Percentiles rank a stretch among this genome's conserved stretches.
These are phyloP conservation scores for Pseudogymnoascus sp. DNA, from an alignment of 2,329 filamentous ascomycete species.

Conservation along the genomic window DNA sequence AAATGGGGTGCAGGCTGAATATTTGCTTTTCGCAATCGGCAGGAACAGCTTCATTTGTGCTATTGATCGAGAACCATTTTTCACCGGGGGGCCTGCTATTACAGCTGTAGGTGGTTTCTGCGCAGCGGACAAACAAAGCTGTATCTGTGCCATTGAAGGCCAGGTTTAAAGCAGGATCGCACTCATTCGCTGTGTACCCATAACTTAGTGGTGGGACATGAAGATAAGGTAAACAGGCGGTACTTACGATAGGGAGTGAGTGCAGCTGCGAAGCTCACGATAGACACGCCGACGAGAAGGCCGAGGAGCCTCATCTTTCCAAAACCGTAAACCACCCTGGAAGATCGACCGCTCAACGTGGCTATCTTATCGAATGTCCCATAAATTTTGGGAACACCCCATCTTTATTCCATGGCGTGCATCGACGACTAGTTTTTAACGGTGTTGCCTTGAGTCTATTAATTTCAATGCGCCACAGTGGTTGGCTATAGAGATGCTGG, in stretches of 20 bases:
- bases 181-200: neutral
- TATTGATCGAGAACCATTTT: too few relatives aligned
- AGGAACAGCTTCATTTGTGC: neutral
- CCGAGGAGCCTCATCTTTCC: neutral
- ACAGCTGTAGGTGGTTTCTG: too few relatives aligned
- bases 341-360: too few relatives aligned
- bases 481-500: too few relatives aligned
- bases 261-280: neutral
- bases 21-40: neutral
- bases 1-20: neutral
- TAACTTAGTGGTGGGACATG: neutral
- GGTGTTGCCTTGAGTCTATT: too few relatives aligned
- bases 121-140: neutral
- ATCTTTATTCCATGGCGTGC: too few relatives aligned
- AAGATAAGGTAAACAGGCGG: neutral
- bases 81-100: too few relatives aligned
- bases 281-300: neutral
- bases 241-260: neutral
- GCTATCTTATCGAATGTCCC: too few relatives aligned
- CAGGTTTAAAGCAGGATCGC: too few relatives aligned
- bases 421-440: too few relatives aligned
- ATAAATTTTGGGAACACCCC: too few relatives aligned
- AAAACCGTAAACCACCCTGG: neutral
- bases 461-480: too few relatives aligned
- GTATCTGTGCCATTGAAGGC: neutral